A percentile compares a stretch with the other conserved stretches of the same genome.
Conservation (phyloP, 1,284 basidiomycete genomes). For the Leccinum variabile region DNA sequence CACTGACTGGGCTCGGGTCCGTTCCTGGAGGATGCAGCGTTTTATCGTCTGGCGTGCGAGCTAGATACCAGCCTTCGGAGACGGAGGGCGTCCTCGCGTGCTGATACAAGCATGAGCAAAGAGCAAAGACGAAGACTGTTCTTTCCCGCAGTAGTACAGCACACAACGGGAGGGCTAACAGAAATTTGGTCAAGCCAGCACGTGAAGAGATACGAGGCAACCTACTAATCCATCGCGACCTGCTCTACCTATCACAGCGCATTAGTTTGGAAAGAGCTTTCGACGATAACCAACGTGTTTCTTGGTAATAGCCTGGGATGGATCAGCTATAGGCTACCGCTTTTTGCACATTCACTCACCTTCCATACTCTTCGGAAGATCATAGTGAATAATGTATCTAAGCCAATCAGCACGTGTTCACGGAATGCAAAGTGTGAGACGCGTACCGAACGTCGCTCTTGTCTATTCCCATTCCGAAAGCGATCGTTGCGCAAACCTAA, state of each 20-base stretch:
- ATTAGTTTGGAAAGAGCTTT: slow-evolving; percentile 6
- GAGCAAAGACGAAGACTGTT: not conserved
- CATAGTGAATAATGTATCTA: slow-evolving; percentile 76
- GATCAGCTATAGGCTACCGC: not conserved
- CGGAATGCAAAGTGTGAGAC: slow-evolving; percentile 12
- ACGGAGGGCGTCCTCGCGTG: slow-evolving; percentile 69
- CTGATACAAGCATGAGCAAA: slow-evolving; percentile 39
- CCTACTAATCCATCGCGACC: slow-evolving; percentile 80
- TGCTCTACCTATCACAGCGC: slow-evolving; percentile 55
- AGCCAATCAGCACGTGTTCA: slow-evolving; percentile 3
- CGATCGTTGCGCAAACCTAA: slow-evolving; percentile 65
- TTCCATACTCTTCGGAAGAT: slow-evolving; percentile 83
- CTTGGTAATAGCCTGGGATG: slow-evolving; percentile 78
- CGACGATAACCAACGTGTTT: slow-evolving; percentile 59
- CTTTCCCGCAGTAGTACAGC: slow-evolving; percentile 72
- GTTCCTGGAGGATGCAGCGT: slow-evolving; percentile 41
- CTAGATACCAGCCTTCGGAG: slow-evolving; percentile 55
- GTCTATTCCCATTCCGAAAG: slow-evolving; percentile 90
- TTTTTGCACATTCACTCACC: slow-evolving; percentile 43
- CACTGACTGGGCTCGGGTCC: slow-evolving; percentile 65
- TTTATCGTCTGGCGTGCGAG: slow-evolving; percentile 46
- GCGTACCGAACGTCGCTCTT: slow-evolving; percentile 75
- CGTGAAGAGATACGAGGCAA: slow-evolving; percentile 7
- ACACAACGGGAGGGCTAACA: slow-evolving; percentile 74
- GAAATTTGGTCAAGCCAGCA: not conserved